These are phyloP conservation scores for Metschnikowia picachoensis DNA, from an alignment of 805 yeast species.

Conservation along the genomic window DNA sequence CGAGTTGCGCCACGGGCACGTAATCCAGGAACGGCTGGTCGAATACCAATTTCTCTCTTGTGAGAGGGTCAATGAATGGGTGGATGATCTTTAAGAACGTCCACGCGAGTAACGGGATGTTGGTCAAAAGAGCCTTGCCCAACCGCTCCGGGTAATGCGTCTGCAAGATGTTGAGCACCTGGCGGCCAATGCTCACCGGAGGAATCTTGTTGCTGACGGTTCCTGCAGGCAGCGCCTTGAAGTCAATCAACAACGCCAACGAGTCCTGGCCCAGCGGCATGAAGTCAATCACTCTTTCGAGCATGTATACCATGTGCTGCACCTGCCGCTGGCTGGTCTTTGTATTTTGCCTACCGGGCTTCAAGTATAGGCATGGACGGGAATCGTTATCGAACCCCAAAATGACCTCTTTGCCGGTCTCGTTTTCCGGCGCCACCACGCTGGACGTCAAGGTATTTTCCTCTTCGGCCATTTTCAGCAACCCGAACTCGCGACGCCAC, in stretches of 20 bases:
- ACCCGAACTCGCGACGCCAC: constrained; percentile 94
- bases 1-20: constrained; percentile 79
- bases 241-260: constrained; percentile 85
- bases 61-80: constrained; percentile 94
- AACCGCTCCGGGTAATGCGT: constrained; percentile 97
- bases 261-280: constrained; percentile 98
- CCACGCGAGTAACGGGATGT: constrained; percentile 93
- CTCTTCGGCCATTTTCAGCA: constrained; percentile 38
- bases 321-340: constrained; percentile 86
- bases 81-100: constrained; percentile 85
- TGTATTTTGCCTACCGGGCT: constrained; percentile 95
- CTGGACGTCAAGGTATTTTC: constrained; percentile 53
- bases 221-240: constrained; percentile 70
- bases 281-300: constrained; percentile 87
- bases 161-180: constrained; percentile 88
- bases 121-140: constrained; percentile 87
- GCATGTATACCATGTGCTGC: constrained; percentile 90
- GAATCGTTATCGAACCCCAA: constrained; percentile 86
- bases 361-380: constrained; percentile 88
- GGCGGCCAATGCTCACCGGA: constrained; percentile 84
- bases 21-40: constrained; percentile 84
- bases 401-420: constrained; percentile 88
- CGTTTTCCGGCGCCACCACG: constrained; percentile 62
- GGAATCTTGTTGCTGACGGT: constrained; percentile 70
- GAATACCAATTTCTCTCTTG: constrained; percentile 88